These are phyloP conservation scores for Sophora flavescens DNA, from an alignment of 306 rosid species.

Conservation along the genomic window DNA sequence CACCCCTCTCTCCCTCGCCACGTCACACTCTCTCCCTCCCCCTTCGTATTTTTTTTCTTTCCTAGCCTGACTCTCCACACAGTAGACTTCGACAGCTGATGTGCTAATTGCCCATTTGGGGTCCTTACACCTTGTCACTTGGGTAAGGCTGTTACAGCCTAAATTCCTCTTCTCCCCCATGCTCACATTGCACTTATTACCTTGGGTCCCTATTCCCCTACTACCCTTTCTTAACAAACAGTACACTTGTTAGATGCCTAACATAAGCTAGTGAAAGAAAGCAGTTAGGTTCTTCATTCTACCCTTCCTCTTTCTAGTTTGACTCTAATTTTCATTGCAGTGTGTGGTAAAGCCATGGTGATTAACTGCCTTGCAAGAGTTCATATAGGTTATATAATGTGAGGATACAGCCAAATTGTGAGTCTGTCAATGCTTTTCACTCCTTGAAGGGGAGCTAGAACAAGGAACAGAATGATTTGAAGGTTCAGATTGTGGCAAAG, in stretches of 20 bases:
- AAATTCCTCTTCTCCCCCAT: neutral
- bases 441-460: slow-evolving; percentile 1
- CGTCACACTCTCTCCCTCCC: no score
- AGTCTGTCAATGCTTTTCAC: neutral
- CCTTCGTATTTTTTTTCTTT: no score
- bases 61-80: no score
- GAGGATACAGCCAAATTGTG: neutral
- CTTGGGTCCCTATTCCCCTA: neutral
- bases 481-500: neutral
- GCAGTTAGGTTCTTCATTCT: neutral
- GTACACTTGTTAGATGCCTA: slow-evolving; percentile 3
- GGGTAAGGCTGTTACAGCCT: slow-evolving; percentile 8
- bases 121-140: neutral
- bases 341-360: neutral
- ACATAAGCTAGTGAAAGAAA: neutral
- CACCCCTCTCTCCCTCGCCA: no score
- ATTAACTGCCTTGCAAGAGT: neutral
- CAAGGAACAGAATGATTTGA: neutral
- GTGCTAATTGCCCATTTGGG: no score
- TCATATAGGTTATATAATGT: neutral
- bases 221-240: neutral
- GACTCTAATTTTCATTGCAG: neutral
- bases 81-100: no score
- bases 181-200: slow-evolving; percentile 13
- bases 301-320: neutral